These are phyloP conservation scores for Mycena chlorophos DNA, from an alignment of 768 basidiomycete genomes.

Conservation along the genomic window DNA sequence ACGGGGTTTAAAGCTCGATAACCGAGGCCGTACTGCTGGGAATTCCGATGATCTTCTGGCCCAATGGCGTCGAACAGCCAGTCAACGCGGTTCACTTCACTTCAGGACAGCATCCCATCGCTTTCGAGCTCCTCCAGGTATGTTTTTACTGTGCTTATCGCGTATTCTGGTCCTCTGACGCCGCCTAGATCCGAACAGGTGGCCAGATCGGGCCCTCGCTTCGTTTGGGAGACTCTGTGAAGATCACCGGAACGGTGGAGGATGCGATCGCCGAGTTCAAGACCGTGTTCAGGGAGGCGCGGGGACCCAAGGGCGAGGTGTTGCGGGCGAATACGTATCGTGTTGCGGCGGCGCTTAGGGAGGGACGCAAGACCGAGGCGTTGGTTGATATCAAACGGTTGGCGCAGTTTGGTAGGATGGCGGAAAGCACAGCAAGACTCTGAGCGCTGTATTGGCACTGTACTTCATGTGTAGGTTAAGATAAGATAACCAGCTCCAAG, in stretches of 20 bases:
- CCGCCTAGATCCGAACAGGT: background rate
- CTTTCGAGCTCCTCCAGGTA: background rate
- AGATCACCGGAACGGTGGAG: conserved; percentile 5
- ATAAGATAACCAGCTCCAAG: too few relatives aligned
- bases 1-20: background rate
- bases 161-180: background rate
- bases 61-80: background rate
- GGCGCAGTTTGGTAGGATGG: too few relatives aligned
- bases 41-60: background rate
- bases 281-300: background rate
- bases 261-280: conserved; percentile 5
- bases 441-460: too few relatives aligned
- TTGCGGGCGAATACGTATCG: background rate
- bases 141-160: background rate
- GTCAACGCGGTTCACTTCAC: background rate
- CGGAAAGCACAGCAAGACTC: too few relatives aligned
- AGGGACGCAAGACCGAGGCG: background rate
- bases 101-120: background rate
- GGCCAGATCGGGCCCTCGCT: conserved; percentile 1
- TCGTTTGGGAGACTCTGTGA: background rate
- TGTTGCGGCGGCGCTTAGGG: background rate
- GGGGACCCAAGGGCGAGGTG: background rate
- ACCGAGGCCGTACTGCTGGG: background rate
- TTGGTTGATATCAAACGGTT: background rate
- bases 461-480: too few relatives aligned